phyloP scores from a whole-genome alignment of 108 stramenopile species.

The Skeletonema costatum region DNA sequence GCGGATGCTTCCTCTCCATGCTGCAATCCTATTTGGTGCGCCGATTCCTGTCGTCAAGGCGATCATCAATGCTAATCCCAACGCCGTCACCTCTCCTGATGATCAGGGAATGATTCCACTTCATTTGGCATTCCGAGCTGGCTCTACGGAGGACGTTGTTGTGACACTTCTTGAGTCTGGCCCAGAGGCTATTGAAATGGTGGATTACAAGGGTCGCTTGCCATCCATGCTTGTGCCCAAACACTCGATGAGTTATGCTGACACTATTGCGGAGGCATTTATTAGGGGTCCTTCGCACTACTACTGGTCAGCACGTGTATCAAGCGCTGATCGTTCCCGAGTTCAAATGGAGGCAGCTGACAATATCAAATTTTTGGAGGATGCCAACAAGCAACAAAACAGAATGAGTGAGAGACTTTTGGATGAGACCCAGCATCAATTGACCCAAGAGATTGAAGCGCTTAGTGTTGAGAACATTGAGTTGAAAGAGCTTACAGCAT shows the following conservation, averaged over 20 bases:
- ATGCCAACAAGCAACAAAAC: neutral
- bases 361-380: constrained; percentile 15
- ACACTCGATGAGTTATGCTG: constrained; percentile 17
- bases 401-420: constrained; percentile 10
- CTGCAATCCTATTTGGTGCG: constrained; percentile 68
- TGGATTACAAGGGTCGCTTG: constrained; percentile 31
- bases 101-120: constrained; percentile 85
- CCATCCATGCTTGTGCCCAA: constrained; percentile 34
- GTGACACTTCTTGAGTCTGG: constrained; percentile 66
- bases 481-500: constrained; percentile 26
- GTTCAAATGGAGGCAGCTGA: constrained; percentile 4
- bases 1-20: constrained; percentile 79
- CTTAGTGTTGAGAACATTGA: constrained; percentile 30
- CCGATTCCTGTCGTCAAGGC: constrained; percentile 52
- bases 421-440: constrained; percentile 11
- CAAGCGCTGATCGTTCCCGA: constrained; percentile 14
- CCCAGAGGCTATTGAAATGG: constrained; percentile 61
- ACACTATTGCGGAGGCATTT: constrained; percentile 40
- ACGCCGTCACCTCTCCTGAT: constrained; percentile 51
- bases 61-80: constrained; percentile 60
- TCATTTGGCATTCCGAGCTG: constrained; percentile 67
- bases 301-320: constrained; percentile 36
- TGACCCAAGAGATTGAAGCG: constrained; percentile 28
- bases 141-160: constrained; percentile 65
- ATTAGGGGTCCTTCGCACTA: constrained; percentile 29